Evolutionary conservation across 2,329 filamentous ascomycete genomes (phyloP).

Genomic region (Paraconiothyrium sp.): DNA sequence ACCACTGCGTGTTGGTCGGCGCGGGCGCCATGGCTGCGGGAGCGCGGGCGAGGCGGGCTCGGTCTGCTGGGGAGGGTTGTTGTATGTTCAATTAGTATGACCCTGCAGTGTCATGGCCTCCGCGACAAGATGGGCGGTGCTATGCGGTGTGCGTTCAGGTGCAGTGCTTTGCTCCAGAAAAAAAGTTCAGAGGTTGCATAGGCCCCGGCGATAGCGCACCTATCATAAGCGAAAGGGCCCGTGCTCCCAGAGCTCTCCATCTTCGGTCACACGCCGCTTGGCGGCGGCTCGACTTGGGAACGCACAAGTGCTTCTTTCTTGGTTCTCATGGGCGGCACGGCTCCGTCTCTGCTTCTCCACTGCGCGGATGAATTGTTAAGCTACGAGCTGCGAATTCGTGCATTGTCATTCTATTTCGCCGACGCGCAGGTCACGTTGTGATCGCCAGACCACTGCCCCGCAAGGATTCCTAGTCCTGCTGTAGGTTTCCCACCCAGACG

Average conservation of each 20-base stretch:
- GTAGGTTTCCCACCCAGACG: conserved; percentile 30
- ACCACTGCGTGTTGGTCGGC: conserved; percentile 71
- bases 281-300: conserved; percentile 13
- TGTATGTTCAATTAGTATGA: conserved; percentile 3
- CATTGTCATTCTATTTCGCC: conserved; percentile 37
- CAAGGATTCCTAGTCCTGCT: conserved; percentile 47
- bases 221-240: conserved; percentile 30
- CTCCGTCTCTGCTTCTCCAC: conserved; percentile 36
- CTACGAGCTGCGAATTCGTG: conserved; percentile 20
- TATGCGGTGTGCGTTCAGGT: conserved; percentile 1
- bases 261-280: conserved; percentile 29
- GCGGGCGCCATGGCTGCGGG: conserved; percentile 42
- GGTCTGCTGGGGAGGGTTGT: conserved; percentile 2
- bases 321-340: conserved; percentile 43
- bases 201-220: conserved; percentile 24
- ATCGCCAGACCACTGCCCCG: conserved; percentile 41
- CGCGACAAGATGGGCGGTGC: background rate
- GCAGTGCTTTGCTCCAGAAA: conserved; percentile 12
- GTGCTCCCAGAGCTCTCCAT: conserved; percentile 12
- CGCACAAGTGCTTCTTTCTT: conserved; percentile 32
- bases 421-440: conserved; percentile 35
- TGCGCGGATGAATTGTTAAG: conserved; percentile 22
- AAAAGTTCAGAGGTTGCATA: conserved; percentile 32
- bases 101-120: conserved; percentile 15
- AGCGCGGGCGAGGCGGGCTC: background rate